Evolutionary conservation across 2,329 filamentous ascomycete species (phyloP).

Genomic region (Colletotrichum plurivorum): DNA sequence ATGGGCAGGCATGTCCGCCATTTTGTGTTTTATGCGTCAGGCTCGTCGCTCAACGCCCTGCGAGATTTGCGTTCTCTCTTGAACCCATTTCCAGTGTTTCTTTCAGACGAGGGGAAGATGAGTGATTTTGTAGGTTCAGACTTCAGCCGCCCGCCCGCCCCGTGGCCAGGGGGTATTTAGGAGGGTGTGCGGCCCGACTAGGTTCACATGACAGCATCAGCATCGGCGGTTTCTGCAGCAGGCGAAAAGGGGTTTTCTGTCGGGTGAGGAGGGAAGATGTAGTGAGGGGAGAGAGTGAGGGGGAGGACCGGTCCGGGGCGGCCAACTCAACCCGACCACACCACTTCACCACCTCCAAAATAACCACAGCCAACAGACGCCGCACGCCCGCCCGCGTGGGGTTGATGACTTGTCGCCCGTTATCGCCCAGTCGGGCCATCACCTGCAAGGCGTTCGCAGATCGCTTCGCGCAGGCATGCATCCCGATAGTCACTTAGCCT

Average conservation of each 20-base stretch:
- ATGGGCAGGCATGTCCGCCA: too few relatives aligned
- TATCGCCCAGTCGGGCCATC: not conserved
- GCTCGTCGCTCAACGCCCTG: not conserved
- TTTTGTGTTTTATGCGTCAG: too few relatives aligned
- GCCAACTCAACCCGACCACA: slow-evolving; percentile 22
- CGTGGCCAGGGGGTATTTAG: not conserved
- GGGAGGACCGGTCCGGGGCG: slow-evolving; percentile 11
- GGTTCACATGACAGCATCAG: slow-evolving; percentile 27
- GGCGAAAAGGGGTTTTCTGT: too few relatives aligned
- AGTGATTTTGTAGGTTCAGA: not conserved
- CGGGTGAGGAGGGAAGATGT: not conserved
- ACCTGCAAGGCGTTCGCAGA: too few relatives aligned
- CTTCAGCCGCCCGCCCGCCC: not conserved
- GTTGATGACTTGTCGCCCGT: slow-evolving; percentile 11
- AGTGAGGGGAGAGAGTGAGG: not conserved
- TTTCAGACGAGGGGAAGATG: not conserved
- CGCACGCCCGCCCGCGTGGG: not conserved
- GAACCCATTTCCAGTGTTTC: too few relatives aligned
- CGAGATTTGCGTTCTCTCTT: not conserved
- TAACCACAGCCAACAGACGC: not conserved
- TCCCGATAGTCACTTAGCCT: not conserved
- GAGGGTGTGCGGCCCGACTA: not conserved
- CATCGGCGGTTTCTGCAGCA: slow-evolving; percentile 9
- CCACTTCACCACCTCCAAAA: slow-evolving; percentile 1
- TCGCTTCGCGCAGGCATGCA: not conserved